Evolutionary conservation across 495 filamentous ascomycete genomes (phyloP).

Genomic region (Lepraria neglecta): DNA sequence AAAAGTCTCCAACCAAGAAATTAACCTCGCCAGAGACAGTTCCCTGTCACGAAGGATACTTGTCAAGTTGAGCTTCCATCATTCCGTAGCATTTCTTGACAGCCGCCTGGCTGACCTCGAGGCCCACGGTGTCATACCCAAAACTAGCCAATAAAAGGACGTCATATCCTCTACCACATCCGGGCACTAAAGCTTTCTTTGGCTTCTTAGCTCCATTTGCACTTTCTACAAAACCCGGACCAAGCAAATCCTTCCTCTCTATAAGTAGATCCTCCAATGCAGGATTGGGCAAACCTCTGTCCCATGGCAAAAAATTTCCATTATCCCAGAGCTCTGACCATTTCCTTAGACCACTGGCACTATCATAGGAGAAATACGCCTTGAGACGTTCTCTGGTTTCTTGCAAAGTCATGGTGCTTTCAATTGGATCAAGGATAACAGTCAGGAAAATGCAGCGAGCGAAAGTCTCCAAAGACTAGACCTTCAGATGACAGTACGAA

Average conservation of each 20-base stretch:
- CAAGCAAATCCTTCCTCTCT: conserved; percentile 42
- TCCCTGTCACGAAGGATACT: conserved; percentile 43
- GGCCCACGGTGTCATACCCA: conserved; percentile 66
- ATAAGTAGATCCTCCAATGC: conserved; percentile 59
- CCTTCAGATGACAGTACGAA: too few species aligned
- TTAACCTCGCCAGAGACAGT: conserved; percentile 48
- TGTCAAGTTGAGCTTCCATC: conserved; percentile 32
- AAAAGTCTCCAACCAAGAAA: conserved; percentile 68
- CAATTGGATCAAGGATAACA: too few species aligned
- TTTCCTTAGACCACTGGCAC: conserved; percentile 37
- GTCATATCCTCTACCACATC: conserved; percentile 73
- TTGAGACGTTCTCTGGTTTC: conserved; percentile 26
- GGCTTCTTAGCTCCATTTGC: conserved; percentile 27
- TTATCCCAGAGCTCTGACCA: conserved; percentile 62
- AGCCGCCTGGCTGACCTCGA: conserved; percentile 59
- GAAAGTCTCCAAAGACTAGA: too few species aligned
- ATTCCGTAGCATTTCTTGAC: conserved; percentile 49
- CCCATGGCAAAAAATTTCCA: conserved; percentile 58
- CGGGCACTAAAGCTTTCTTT: conserved; percentile 56
- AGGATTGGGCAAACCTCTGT: conserved; percentile 56
- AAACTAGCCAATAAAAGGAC: conserved; percentile 61
- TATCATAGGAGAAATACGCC: conserved; percentile 31
- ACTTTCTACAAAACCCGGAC: conserved; percentile 33
- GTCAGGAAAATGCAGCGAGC: too few species aligned
- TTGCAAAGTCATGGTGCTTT: conserved; percentile 14